These are phyloP conservation scores for Amylocarpus encephaloides DNA, from an alignment of 2,329 filamentous ascomycete species.

Conservation along the genomic window DNA sequence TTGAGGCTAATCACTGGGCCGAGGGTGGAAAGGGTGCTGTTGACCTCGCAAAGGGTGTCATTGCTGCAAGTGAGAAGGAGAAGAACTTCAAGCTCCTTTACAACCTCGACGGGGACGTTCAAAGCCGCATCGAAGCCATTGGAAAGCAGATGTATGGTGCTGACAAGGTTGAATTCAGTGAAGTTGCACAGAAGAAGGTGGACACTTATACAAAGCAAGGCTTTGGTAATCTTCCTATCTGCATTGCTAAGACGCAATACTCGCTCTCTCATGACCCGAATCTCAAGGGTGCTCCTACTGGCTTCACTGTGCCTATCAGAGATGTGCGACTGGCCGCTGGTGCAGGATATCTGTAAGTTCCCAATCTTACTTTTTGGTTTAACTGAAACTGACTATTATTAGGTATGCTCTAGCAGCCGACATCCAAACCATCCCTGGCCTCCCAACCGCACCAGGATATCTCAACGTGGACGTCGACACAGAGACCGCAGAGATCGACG, in stretches of 20 bases:
- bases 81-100: slow-evolving; percentile 89
- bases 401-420: slow-evolving; percentile 92
- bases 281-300: slow-evolving; percentile 89
- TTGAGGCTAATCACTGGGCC: slow-evolving; percentile 94
- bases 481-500: slow-evolving; percentile 79
- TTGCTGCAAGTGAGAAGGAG: slow-evolving; percentile 73
- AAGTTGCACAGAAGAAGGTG: slow-evolving; percentile 91
- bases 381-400: background rate
- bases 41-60: slow-evolving; percentile 80
- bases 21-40: slow-evolving; percentile 87
- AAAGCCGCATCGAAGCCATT: slow-evolving; percentile 86
- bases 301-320: slow-evolving; percentile 89
- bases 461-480: slow-evolving; percentile 82
- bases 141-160: slow-evolving; percentile 94
- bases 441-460: slow-evolving; percentile 92
- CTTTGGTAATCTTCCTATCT: slow-evolving; percentile 88
- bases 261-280: slow-evolving; percentile 88
- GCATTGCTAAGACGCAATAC: slow-evolving; percentile 97
- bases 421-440: slow-evolving; percentile 94
- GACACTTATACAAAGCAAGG: slow-evolving; percentile 91
- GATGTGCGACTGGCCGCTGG: slow-evolving; percentile 93
- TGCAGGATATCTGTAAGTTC: slow-evolving; percentile 76
- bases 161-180: slow-evolving; percentile 81
- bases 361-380: background rate
- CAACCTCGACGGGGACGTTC: slow-evolving; percentile 67